Evolutionary conservation across 176 grass and related monocot species (phyloP), one percentile per base, ranked within the genome.

Genomic region (Areca catechu): DNA sequence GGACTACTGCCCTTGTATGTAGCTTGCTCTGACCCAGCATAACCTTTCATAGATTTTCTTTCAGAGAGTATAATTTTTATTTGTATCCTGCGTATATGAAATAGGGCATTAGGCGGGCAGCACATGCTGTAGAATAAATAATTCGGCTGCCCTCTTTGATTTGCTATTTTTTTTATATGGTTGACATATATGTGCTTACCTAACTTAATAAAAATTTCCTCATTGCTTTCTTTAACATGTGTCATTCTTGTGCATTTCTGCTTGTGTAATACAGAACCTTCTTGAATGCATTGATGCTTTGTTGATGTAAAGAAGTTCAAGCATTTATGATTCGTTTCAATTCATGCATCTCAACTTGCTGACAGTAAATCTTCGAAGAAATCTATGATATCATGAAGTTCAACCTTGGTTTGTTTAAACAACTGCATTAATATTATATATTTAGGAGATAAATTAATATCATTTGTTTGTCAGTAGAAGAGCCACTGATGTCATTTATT

Each of bases 51-150:
- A 43, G 34, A 12, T 82, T 30, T 68, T 69, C 51, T 63, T 24
- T 82, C 51, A 63, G 52, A 78, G 65, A n/a, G 63, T 29, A 49
- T 28, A 67, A 27, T 71, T 51, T 50, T 59, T 75, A 63, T 75
- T 65, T 87, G 84, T 82, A 78, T 25, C 62, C 79, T 82, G 75
- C 71, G 49, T 87, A 57, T 73, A 61, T 54, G 78, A 68, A 54
- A 67, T 61, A 71, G 17, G 75, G 17, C 64, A 56, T n/a, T 64
- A 62, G 61, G 53, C 53, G 71, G 55, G 71, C 14, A 61, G 62
- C 49, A 56, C 50, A 66, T 55, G 62, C n/a, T 82, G 57, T 66
- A 65, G 54, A 76, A 65, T 76, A 65, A 69, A 50, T 63, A 61
- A 72, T 65, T 48, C 24, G 47, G 71, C 24, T 69, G 76, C 64